These are phyloP conservation scores for Colletotrichum eremochloae DNA, from an alignment of 2,329 filamentous ascomycete species.

Conservation along the genomic window DNA sequence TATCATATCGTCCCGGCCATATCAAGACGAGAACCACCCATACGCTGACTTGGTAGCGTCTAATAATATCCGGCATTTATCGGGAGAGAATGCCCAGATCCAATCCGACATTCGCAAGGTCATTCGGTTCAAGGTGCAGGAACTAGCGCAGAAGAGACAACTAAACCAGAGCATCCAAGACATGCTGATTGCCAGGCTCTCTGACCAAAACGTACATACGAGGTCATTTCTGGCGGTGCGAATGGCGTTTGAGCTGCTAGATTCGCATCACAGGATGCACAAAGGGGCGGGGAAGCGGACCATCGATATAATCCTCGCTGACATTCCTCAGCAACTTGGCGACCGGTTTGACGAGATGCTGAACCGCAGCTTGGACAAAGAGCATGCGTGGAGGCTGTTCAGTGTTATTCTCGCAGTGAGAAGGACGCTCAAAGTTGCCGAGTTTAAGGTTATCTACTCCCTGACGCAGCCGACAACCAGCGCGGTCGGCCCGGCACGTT, in stretches of 20 bases:
- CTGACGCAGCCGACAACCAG: not conserved
- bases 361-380: not conserved
- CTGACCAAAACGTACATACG: not conserved
- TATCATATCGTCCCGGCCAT: not conserved
- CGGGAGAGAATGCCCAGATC: slow-evolving; percentile 13
- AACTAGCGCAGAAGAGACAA: not conserved
- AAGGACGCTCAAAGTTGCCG: not conserved
- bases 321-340: not conserved
- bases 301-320: not conserved
- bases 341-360: slow-evolving; percentile 6
- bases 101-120: slow-evolving; percentile 20
- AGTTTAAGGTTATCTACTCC: not conserved
- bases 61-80: not conserved
- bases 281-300: not conserved
- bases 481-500: not conserved
- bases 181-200: not conserved
- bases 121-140: slow-evolving; percentile 9
- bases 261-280: not conserved
- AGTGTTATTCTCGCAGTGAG: not conserved
- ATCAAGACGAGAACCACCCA: not conserved
- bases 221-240: slow-evolving; percentile 17
- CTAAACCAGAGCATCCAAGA: not conserved
- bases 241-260: slow-evolving; percentile 12
- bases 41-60: not conserved
- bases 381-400: not conserved